Evolutionary conservation across 768 basidiomycete genomes (phyloP), one percentile per base, ranked within the genome.

Genomic region (Calocybe cyanea): DNA sequence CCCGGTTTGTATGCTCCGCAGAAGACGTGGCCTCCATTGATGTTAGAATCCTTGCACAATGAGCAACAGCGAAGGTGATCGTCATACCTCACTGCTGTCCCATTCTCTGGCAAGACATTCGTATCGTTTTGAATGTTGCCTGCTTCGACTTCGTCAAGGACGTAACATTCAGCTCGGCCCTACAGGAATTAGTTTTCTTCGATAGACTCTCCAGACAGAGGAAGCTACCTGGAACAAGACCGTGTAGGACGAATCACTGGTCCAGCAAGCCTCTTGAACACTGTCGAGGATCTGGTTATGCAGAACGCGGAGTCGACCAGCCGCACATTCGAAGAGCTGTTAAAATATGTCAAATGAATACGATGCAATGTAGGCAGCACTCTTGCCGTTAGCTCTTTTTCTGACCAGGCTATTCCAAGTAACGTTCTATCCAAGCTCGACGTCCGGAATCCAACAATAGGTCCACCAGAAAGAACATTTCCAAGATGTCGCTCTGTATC

Each of bases 351-450:
- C 28, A 45, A 20, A 30, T 50, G 30, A 7, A 31, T 19, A 31
- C 19, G 14, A 20, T 36, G 28, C 34, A 9, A 31, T 39, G 17
- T 20, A n/a, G 17, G 32, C 15, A 9, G 4, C n/a, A 18, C 18
- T 59, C 69, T 50, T 52, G 75, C 77, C 37, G 60, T 59, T 8
- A 77, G 47, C 35, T 70, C 67, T 9, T 63, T 37, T 20, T 71
- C 63, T 3, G 76, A 69, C 81, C 81, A 83, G 11, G 63, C 65
- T 17, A 80, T 45, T 1, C 71, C 75, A 17, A 66, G 54, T 7
- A 76, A 47, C 15, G 51, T 63, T 33, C 59, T 63, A 17, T 50
- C 57, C 30, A 56, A 50, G 34, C 53, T 45, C 39, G 60, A 57
- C 23, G 60, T 55, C 34, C 59, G 55, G 25, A 68, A 41, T 17